Evolutionary conservation across 208 protist species (phyloP).

Genomic region (Jaenimonas drosophilae): DNA sequence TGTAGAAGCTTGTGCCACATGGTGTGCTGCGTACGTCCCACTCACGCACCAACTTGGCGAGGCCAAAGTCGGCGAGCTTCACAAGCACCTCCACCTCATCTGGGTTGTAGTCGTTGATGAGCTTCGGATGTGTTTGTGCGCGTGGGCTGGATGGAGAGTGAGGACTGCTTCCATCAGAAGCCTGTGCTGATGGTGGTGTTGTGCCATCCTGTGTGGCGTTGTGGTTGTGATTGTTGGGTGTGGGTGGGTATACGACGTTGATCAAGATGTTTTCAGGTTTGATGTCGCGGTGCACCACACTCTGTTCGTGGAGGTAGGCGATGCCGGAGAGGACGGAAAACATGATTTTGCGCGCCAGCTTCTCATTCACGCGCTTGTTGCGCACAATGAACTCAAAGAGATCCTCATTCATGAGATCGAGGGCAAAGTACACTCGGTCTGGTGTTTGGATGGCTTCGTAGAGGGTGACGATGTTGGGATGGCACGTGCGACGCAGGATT

Average conservation of each 20-base stretch:
- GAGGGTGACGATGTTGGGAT: slow-evolving; percentile 77
- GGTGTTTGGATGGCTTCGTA: slow-evolving; percentile 62
- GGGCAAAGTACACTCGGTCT: slow-evolving; percentile 67
- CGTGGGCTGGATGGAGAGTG: too few relatives aligned
- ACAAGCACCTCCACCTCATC: slow-evolving; percentile 42
- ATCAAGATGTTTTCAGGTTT: slow-evolving; percentile 88
- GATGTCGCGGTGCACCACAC: slow-evolving; percentile 82
- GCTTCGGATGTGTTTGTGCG: too few relatives aligned
- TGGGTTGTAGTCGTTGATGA: slow-evolving; percentile 25
- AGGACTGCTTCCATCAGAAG: too few relatives aligned
- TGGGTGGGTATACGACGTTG: slow-evolving; percentile 20
- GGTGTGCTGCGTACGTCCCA: slow-evolving; percentile 74
- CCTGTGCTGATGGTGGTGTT: too few relatives aligned
- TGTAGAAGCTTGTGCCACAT: slow-evolving; percentile 87
- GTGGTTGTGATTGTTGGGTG: slow-evolving; percentile 23
- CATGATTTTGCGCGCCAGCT: slow-evolving; percentile 55
- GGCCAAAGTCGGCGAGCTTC: slow-evolving; percentile 84
- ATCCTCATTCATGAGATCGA: slow-evolving; percentile 80
- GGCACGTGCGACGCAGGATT: slow-evolving; percentile 66
- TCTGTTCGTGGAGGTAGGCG: slow-evolving; percentile 70
- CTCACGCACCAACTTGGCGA: slow-evolving; percentile 82
- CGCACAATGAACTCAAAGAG: slow-evolving; percentile 82
- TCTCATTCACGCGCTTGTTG: slow-evolving; percentile 58
- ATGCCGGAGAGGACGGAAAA: slow-evolving; percentile 52
- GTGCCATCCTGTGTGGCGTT: too few relatives aligned